These are phyloP conservation scores for Mycena latifolia DNA, from an alignment of 768 basidiomycete genomes.

Conservation along the genomic window DNA sequence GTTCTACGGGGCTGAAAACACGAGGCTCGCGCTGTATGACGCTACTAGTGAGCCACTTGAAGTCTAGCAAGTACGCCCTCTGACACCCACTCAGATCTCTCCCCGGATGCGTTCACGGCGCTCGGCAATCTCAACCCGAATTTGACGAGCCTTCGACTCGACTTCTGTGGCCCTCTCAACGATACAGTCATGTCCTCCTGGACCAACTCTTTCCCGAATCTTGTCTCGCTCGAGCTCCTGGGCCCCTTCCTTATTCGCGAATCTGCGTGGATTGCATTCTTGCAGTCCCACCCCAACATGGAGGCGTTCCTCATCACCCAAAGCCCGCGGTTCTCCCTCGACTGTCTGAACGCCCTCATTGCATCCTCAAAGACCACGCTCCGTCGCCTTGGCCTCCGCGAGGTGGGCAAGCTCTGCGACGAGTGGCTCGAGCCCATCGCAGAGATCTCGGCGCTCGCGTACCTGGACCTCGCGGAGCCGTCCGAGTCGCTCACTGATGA, in stretches of 20 bases:
- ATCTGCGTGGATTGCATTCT: slow-evolving; percentile 81
- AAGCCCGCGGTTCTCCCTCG: slow-evolving; percentile 86
- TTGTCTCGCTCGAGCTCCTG: slow-evolving; percentile 82
- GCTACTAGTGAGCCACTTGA: slow-evolving; percentile 78
- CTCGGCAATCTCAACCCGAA: slow-evolving; percentile 89
- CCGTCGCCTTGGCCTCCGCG: slow-evolving; percentile 80
- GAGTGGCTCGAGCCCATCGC: slow-evolving; percentile 69
- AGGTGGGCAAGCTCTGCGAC: slow-evolving; percentile 80
- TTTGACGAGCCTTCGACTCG: slow-evolving; percentile 81
- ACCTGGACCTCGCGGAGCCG: slow-evolving; percentile 80
- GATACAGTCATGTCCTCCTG: slow-evolving; percentile 70
- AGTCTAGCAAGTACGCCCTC: neutral
- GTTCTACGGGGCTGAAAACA: slow-evolving; percentile 84
- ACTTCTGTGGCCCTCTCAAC: slow-evolving; percentile 88
- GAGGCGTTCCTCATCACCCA: slow-evolving; percentile 85
- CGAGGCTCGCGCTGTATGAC: slow-evolving; percentile 83
- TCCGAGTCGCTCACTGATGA: slow-evolving; percentile 65
- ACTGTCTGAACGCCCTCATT: slow-evolving; percentile 72
- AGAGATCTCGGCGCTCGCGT: slow-evolving; percentile 61
- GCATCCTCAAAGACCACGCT: slow-evolving; percentile 62
- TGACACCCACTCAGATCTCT: slow-evolving; percentile 64
- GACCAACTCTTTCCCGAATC: slow-evolving; percentile 70
- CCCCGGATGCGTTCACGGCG: slow-evolving; percentile 73
- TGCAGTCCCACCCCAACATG: slow-evolving; percentile 72
- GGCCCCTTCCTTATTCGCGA: slow-evolving; percentile 89